Base-by-base conservation (phyloP, 2,329 filamentous ascomycete genomes). In the Talaromyces sp. region DNA sequence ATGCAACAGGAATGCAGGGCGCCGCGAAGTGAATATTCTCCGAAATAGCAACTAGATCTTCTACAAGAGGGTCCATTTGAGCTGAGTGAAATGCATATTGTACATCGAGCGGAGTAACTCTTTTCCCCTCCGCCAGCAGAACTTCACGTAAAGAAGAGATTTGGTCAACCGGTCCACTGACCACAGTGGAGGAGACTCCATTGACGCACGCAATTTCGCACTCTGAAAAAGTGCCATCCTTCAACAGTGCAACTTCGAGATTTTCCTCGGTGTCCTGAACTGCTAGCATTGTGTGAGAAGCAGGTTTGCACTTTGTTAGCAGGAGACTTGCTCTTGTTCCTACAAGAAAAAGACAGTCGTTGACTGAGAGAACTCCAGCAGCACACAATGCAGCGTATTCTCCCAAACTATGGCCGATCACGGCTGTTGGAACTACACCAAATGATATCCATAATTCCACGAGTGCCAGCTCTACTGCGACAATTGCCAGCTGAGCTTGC, bases 71-170 rank as follows among this genome's bases (percentile, higher is more conserved):
- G 8, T 79, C 73, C 28, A 78, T 73, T 59, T 78, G 76, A 5
- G 73, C 69, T 7, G 75, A 77, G 60, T 78, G 76, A 70, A 77
- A 78, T 10, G 75, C 76, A 48, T 74, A 78, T n/a, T 75, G 75
- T 2, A 78, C 69, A 61, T 70, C 71, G 11, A 78, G 63, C 53
- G 72, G 73, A 5, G 73, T 77, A 50, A 52, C 75, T 75, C 51
- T 73, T 64, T 1, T 69, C 69, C 56, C 69, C 65, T n/a, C 68
- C 66, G 1, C 67, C 62, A 43, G 72, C 66, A 25, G 66, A 68
- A 31, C 71, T 67, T 2, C 69, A 64, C 50, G 75, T 63, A 2
- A 63, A 54, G 25, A 73, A 70, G 35, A 77, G 72, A n/a, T 70
- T 69, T 9, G 56, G 21, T 15, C 62, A 53, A 64, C 66, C 1